A percentile compares a stretch with the other conserved stretches of the same genome.
phyloP scores from a whole-genome alignment of 2,329 filamentous ascomycete species.

The Allantophomopsis cytisporea region DNA sequence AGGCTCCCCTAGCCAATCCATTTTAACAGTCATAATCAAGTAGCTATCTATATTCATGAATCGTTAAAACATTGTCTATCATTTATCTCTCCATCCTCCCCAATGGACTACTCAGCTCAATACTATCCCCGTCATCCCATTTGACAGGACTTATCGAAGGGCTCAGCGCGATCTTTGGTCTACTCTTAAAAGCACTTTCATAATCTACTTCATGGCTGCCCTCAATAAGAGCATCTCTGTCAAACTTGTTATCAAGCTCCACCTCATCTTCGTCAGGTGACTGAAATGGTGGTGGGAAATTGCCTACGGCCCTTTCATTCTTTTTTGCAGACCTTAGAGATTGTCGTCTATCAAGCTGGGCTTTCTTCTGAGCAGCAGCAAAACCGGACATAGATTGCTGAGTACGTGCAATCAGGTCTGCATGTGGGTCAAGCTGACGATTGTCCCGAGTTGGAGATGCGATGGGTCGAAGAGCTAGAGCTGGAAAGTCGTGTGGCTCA shows the following conservation, averaged over 20 bases:
- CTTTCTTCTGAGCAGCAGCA: slow-evolving; percentile 45
- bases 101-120: slow-evolving; percentile 1
- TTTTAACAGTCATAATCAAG: no score
- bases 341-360: slow-evolving; percentile 39
- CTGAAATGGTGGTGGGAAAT: slow-evolving; percentile 21
- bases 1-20: no score
- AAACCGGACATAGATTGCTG: slow-evolving; percentile 48
- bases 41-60: no score
- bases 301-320: slow-evolving; percentile 27
- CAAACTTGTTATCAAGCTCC: slow-evolving; percentile 16
- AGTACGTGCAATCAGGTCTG: slow-evolving; percentile 37
- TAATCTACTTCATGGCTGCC: slow-evolving; percentile 55
- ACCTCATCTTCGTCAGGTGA: slow-evolving; percentile 27
- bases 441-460: slow-evolving; percentile 2
- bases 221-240: slow-evolving; percentile 49
- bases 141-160: slow-evolving; percentile 27
- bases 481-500: slow-evolving; percentile 2
- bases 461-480: no score
- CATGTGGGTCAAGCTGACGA: slow-evolving; percentile 9
- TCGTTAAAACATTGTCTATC: no score
- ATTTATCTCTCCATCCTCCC: neutral
- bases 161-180: slow-evolving; percentile 69
- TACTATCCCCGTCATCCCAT: neutral
- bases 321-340: slow-evolving; percentile 29
- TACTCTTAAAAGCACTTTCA: slow-evolving; percentile 71